Evolutionary conservation across 257 asterid genomes (phyloP), one percentile per base, ranked within the genome.

Genomic region (Asclepias syriaca): DNA sequence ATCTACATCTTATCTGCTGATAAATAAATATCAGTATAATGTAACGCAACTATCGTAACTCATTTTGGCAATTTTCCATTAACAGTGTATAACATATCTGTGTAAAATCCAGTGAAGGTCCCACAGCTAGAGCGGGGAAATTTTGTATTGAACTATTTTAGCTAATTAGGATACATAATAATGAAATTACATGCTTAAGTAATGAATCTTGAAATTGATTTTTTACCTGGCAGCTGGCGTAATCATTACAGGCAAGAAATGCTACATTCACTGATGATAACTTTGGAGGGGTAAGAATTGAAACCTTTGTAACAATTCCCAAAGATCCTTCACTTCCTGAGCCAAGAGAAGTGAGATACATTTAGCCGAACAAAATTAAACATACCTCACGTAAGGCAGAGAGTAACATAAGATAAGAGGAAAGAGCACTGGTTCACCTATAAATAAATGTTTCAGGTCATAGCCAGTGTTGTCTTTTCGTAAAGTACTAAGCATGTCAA

Each of bases 401-500:
- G 10, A 22, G 13, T 66, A 11, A 56, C 21, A 9, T 76, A 61
- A 54, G 58, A 75, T 49, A 50, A 74, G 22, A 68, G 40, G 75
- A 40, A 65, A 70, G 3, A 32, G 50, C 65, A 34, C 50, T 70
- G 21, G 37, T 71, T 84, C 78, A 89, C 99, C 99, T 69, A 94
- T 92, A 78, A 94, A 94, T 85, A 94, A 86, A 85, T 94, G 99
- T 84, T 94, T 94, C 83, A 94, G 81, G 87, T 94, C 99, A 70
- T 94, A 94, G 78, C 99, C 99, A 22, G 99, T 94, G 80, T 91
- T 94, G 84, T 94, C 99, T 81, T 94, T 94, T 72, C 99, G 89
- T 77, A 94, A 81, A 70, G 95, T 89, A 65, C 97, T 93, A 68
- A 94, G 97, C 96, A 94, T 88, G 79, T 94, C 97, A 78, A 94